Evolutionary conservation across 2,329 filamentous ascomycete species (phyloP), one percentile per base, ranked within the genome.

Genomic region (Intubia oerlemansii): DNA sequence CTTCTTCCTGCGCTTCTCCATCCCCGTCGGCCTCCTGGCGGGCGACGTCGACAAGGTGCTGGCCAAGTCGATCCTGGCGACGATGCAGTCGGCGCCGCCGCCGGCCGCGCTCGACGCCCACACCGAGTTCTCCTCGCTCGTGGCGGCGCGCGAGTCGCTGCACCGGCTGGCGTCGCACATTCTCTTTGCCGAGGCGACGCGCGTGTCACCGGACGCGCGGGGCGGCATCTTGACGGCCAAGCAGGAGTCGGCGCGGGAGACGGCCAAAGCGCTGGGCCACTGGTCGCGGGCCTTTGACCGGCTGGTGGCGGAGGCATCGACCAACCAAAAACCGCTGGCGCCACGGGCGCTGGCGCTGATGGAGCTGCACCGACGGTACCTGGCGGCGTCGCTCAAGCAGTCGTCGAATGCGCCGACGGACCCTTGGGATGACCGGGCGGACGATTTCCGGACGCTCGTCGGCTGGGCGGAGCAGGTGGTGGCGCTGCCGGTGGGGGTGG

Each of bases 1-100:
- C 2, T 35, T 36, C 10, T 17, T 36, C 7, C 27, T 26, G 16
- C 32, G 32, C 1, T 36, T 36, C 17, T 24, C 35, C 24, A 24
- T 36, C 4, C 35, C 34, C 21, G 35, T 34, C 1, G 30, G 24
- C 5, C 21, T 36, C 16, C 15, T 36, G 11, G 22, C 20, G 2
- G 34, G 32, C 18, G 32, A 36, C 14, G 18, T 31, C 7, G 30
- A 30, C 6, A 17, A 24, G 2, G 24, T 21, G 2, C 19, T 31
- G 10, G 16, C 20, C 10, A 25, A 30, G n/a, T n/a, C n/a, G n/a
- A n/a, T n/a, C n/a, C 23, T 24, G 19, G 17, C 15, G 14, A 21
- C 20, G 25, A 19, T 6, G 7, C 18, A 19, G 18, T 19, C 10
- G 6, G 7, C 10, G 18, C 18, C 18, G 18, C 18, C 18, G 18